Percentiles rank a stretch among this genome's conserved stretches.
phyloP scores from a whole-genome alignment of 768 basidiomycete genomes.

The Termitomyces eurrhizus region DNA sequence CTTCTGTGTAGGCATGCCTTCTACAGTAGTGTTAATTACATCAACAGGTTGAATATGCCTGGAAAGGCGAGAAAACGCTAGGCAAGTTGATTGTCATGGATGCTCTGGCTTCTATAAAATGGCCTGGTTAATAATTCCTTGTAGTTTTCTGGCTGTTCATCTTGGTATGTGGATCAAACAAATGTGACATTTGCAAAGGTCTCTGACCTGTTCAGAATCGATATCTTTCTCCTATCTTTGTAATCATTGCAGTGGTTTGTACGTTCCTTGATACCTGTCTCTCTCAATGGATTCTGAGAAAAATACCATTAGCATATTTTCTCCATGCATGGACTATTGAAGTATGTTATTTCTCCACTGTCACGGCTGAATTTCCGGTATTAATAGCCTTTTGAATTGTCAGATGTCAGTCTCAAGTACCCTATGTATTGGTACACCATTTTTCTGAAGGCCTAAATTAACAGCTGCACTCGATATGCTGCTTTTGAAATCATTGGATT shows the following conservation, averaged over 20 bases:
- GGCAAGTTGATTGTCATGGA: background rate
- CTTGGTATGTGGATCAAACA: background rate
- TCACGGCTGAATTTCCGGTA: too few species aligned
- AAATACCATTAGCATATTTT: slow-evolving; percentile 1
- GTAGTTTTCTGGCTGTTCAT: slow-evolving; percentile 10
- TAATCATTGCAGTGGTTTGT: slow-evolving; percentile 14
- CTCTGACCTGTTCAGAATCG: slow-evolving; percentile 9
- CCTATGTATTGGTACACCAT: background rate
- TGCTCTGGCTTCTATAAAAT: too few species aligned
- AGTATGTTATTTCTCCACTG: background rate
- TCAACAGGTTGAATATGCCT: background rate
- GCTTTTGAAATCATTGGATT: slow-evolving; percentile 8
- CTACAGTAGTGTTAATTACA: background rate
- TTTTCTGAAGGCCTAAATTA: background rate
- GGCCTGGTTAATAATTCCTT: background rate
- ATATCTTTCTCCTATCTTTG: slow-evolving; percentile 13
- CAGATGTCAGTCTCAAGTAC: slow-evolving; percentile 1
- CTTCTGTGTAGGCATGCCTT: background rate
- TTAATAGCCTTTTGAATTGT: too few species aligned
- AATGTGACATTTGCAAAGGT: too few species aligned
- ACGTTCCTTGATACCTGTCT: background rate
- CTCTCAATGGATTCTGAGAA: background rate
- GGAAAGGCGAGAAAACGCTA: background rate
- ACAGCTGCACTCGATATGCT: slow-evolving; percentile 7
- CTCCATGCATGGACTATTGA: slow-evolving; percentile 1